phyloP scores from a whole-genome alignment of 495 filamentous ascomycete genomes.

The Talaromyces nanjingensis region DNA sequence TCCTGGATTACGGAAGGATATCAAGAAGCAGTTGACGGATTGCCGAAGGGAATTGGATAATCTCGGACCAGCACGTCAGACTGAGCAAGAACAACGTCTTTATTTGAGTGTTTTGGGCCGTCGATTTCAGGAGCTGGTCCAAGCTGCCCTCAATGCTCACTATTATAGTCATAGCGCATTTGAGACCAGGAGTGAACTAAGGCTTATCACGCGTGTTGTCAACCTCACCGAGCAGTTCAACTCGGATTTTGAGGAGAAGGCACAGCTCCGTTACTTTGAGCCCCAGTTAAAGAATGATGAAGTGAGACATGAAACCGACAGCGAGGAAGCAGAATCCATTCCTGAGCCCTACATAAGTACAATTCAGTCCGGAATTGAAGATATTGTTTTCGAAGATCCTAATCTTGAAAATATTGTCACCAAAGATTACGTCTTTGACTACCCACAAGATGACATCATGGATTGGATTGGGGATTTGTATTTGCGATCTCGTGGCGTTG shows the following conservation, averaged over 20 bases:
- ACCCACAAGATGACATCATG: constrained; percentile 13
- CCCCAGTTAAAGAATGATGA: background rate
- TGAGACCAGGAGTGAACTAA: constrained; percentile 13
- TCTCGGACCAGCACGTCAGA: constrained; percentile 35
- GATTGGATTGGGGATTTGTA: constrained; percentile 18
- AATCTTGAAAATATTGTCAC: constrained; percentile 7
- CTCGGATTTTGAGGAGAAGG: constrained; percentile 29
- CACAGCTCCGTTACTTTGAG: constrained; percentile 16
- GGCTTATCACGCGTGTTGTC: constrained; percentile 35
- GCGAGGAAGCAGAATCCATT: background rate
- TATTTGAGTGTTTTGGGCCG: constrained; percentile 31
- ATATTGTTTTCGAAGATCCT: constrained; percentile 6
- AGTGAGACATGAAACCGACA: background rate
- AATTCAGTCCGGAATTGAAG: background rate
- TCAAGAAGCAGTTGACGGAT: constrained; percentile 25
- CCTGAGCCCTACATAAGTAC: background rate
- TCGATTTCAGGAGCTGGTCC: constrained; percentile 27
- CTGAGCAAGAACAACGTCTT: constrained; percentile 27
- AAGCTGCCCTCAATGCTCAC: constrained; percentile 29
- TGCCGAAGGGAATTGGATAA: constrained; percentile 21
- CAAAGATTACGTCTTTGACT: constrained; percentile 13
- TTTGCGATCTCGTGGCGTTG: constrained; percentile 17
- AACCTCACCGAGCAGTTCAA: constrained; percentile 18
- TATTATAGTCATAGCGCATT: constrained; percentile 33
- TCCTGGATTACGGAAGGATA: constrained; percentile 35